These are phyloP conservation scores for Exophiala mesophila DNA, from an alignment of 2,329 filamentous ascomycete species.

Conservation along the genomic window DNA sequence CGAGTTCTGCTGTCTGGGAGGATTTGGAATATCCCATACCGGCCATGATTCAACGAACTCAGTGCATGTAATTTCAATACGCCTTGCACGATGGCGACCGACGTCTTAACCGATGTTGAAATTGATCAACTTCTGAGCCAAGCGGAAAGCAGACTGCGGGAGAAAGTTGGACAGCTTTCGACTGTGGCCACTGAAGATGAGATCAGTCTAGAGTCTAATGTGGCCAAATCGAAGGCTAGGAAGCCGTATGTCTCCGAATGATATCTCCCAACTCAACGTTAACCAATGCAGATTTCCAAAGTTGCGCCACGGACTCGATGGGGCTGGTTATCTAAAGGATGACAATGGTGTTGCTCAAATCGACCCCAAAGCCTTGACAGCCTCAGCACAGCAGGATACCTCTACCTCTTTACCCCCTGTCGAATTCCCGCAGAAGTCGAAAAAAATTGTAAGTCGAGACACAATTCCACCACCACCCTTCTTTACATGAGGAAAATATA, in stretches of 20 bases:
- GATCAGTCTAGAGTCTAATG: constrained; percentile 12
- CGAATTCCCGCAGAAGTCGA: constrained; percentile 34
- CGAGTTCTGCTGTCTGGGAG: too few species aligned
- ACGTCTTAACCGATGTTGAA: constrained; percentile 48
- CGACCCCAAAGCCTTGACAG: constrained; percentile 47
- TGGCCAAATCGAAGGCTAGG: constrained; percentile 5
- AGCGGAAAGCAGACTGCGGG: constrained; percentile 55
- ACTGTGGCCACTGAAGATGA: constrained; percentile 22
- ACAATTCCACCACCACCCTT: constrained; percentile 46
- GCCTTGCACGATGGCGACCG: constrained; percentile 6
- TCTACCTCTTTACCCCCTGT: constrained; percentile 49
- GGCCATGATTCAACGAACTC: too few species aligned
- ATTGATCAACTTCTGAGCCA: constrained; percentile 59
- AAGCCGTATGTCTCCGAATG: constrained; percentile 17
- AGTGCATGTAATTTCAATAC: too few species aligned
- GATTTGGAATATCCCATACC: too few species aligned
- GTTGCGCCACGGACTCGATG: constrained; percentile 20
- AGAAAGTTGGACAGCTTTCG: constrained; percentile 22
- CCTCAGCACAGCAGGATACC: constrained; percentile 41
- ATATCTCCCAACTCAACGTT: neutral
- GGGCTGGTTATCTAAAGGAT: constrained; percentile 32
- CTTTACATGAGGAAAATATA: constrained; percentile 66
- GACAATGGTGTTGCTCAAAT: constrained; percentile 50
- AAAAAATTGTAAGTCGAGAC: constrained; percentile 44
- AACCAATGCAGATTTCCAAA: constrained; percentile 17